Evolutionary conservation across 179 eudicot genomes (phyloP).

Genomic region (Sideroxylon spinosum): DNA sequence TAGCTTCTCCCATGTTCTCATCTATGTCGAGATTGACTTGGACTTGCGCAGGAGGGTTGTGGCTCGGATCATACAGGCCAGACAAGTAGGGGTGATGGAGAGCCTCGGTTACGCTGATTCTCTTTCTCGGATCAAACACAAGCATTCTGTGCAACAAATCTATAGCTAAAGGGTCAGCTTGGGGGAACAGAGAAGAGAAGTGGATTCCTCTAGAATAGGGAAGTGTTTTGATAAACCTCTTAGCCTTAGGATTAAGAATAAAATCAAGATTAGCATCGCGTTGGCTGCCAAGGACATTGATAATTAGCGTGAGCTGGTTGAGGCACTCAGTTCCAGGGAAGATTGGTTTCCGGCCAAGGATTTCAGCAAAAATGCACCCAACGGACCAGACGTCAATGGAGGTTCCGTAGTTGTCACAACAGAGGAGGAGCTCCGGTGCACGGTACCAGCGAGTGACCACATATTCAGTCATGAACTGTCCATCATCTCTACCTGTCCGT

Average conservation of each 20-base stretch:
- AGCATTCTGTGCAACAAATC: constrained; percentile 36
- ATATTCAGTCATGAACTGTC: constrained; percentile 48
- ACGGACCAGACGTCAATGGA: constrained; percentile 53
- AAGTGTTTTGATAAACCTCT: constrained; percentile 29
- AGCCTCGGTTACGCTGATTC: constrained; percentile 42
- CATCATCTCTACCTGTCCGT: constrained; percentile 31
- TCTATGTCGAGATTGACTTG: constrained; percentile 36
- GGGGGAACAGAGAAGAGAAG: constrained; percentile 30
- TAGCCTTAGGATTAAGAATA: constrained; percentile 37
- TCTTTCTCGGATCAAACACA: constrained; percentile 34
- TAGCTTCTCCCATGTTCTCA: constrained; percentile 34
- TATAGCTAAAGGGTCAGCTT: constrained; percentile 33
- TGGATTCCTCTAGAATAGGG: constrained; percentile 28
- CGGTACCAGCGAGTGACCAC: constrained; percentile 51
- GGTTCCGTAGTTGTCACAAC: constrained; percentile 40
- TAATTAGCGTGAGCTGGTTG: constrained; percentile 39
- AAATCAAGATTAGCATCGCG: constrained; percentile 33
- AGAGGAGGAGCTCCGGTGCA: constrained; percentile 46
- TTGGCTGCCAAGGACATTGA: constrained; percentile 37
- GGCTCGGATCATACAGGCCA: constrained; percentile 29
- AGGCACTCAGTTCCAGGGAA: constrained; percentile 49
- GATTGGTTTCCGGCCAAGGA: constrained; percentile 44
- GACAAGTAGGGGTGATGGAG: constrained; percentile 38
- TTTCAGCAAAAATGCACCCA: constrained; percentile 51
- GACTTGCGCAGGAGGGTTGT: constrained; percentile 32